Evolutionary conservation across 441 rosid species (phyloP).

Genomic region (Syzygium syzygioides): DNA sequence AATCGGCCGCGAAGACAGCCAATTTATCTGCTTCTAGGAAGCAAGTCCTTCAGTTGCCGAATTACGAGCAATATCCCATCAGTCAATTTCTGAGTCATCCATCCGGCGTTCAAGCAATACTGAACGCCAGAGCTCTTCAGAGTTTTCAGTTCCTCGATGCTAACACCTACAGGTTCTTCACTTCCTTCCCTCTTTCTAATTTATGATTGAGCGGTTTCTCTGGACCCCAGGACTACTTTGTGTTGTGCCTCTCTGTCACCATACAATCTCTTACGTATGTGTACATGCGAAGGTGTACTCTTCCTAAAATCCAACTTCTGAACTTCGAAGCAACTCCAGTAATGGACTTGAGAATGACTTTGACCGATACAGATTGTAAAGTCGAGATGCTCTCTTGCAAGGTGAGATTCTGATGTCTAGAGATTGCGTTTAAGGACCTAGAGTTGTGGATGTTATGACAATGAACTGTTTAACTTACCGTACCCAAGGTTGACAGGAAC

Average conservation of each 20-base stretch:
- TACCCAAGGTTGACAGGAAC: neutral
- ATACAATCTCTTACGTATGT: neutral
- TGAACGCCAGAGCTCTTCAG: constrained; percentile 54
- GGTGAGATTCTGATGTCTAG: constrained; percentile 31
- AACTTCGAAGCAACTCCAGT: constrained; percentile 73
- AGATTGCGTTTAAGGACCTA: neutral
- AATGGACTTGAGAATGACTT: constrained; percentile 54
- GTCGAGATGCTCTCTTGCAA: constrained; percentile 79
- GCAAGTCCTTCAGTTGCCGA: constrained; percentile 47
- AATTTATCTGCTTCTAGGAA: constrained; percentile 55
- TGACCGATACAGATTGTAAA: constrained; percentile 53
- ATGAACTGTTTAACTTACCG: neutral
- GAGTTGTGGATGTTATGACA: neutral
- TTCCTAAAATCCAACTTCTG: constrained; percentile 56
- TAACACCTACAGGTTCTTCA: constrained; percentile 38
- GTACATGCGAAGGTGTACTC: constrained; percentile 46
- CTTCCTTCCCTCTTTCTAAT: neutral
- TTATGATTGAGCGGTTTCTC: neutral
- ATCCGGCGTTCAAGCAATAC: constrained; percentile 59
- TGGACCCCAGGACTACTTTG: neutral
- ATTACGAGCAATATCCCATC: constrained; percentile 28
- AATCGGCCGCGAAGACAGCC: constrained; percentile 43
- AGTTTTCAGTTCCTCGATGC: constrained; percentile 41
- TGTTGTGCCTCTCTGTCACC: constrained; percentile 5
- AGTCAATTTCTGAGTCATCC: constrained; percentile 60